phyloP scores from a whole-genome alignment of 2,329 filamentous ascomycete genomes.

The Diaporthe vexans region DNA sequence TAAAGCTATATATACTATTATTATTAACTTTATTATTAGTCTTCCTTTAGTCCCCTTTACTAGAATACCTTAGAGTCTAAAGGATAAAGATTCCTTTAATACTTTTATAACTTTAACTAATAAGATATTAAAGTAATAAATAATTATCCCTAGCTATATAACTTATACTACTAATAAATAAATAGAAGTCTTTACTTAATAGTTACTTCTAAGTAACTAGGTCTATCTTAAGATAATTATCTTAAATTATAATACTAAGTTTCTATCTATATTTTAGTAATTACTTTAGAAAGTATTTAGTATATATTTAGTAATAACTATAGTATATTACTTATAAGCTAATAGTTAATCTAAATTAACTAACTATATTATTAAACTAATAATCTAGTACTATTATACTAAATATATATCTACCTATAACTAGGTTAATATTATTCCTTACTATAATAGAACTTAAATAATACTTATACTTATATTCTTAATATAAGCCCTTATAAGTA shows the following conservation, averaged over 20 bases:
- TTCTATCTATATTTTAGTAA: background rate
- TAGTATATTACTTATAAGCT: background rate
- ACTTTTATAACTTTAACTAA: background rate
- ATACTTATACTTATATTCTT: background rate
- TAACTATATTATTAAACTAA: background rate
- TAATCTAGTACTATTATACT: background rate
- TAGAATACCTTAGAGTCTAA: background rate
- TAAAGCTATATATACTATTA: background rate
- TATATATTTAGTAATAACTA: background rate
- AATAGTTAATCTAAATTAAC: background rate
- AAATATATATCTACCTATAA: background rate
- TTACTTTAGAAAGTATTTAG: background rate
- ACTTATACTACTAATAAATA: background rate
- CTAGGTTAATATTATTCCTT: background rate
- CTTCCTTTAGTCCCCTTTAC: background rate
- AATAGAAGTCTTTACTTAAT: background rate
- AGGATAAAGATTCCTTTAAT: background rate
- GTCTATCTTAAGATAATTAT: background rate
- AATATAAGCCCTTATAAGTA: background rate
- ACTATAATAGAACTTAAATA: background rate
- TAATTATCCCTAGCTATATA: background rate
- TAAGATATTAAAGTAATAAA: background rate
- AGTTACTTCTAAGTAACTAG: background rate
- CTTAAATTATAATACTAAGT: background rate
- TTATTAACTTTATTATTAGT: background rate